These are phyloP conservation scores for Gracilaria caudata DNA, from an alignment of 23 red algal species.

Conservation along the genomic window DNA sequence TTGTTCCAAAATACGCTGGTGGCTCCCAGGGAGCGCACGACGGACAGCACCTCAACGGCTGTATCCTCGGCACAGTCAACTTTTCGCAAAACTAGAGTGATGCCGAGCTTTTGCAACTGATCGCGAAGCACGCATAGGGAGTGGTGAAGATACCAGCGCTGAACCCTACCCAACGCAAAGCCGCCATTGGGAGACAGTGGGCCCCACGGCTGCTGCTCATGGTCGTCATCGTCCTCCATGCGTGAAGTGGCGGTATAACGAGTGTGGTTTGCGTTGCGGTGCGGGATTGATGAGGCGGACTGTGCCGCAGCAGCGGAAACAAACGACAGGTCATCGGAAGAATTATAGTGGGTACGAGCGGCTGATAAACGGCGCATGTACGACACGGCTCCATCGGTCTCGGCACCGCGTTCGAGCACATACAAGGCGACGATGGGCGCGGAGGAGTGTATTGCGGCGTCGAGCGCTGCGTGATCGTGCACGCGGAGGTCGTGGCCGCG, in stretches of 20 bases:
- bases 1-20: conserved; percentile 70
- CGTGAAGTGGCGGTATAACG: neutral
- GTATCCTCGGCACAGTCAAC: conserved; percentile 46
- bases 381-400: conserved; percentile 45
- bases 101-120: conserved; percentile 26
- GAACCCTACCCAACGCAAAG: conserved; percentile 57
- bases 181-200: conserved; percentile 70
- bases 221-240: neutral
- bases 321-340: neutral
- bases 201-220: conserved; percentile 3
- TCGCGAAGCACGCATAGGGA: conserved; percentile 46
- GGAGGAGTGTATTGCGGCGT: conserved; percentile 67
- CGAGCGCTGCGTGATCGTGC: conserved; percentile 87
- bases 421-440: conserved; percentile 79
- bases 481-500: conserved; percentile 95
- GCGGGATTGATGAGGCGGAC: neutral
- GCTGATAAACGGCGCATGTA: conserved; percentile 15
- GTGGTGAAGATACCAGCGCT: conserved; percentile 70
- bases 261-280: neutral
- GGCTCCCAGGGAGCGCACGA: conserved; percentile 36
- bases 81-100: conserved; percentile 54
- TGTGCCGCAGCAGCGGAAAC: neutral
- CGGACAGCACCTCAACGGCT: conserved; percentile 33
- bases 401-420: conserved; percentile 62
- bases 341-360: neutral